Conservation (phyloP, 2,329 filamentous ascomycete species). For the Penicillium hesseltinei region DNA sequence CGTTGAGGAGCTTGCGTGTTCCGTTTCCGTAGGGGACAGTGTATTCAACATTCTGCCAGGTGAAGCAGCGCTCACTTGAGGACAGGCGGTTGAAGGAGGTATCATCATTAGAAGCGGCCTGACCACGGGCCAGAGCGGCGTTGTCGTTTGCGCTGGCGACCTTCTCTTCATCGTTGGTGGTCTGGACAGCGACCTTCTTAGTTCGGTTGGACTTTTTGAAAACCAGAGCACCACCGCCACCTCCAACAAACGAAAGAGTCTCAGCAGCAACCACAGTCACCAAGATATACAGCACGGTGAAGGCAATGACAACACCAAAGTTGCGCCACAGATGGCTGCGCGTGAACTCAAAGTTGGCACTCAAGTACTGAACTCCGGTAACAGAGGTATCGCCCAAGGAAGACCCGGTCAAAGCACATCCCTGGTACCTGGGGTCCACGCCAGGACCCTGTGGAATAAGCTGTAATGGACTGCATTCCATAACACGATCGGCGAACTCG, state of each 20-base stretch:
- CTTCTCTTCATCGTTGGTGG: conserved; percentile 59
- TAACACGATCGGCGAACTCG: conserved; percentile 58
- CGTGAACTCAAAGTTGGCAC: conserved; percentile 56
- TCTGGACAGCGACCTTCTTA: conserved; percentile 53
- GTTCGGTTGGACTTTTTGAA: conserved; percentile 68
- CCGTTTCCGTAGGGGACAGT: conserved; percentile 67
- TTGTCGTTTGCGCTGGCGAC: conserved; percentile 31
- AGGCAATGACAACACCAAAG: conserved; percentile 74
- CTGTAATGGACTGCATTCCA: conserved; percentile 59
- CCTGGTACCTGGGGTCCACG: conserved; percentile 56
- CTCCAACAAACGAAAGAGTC: conserved; percentile 59
- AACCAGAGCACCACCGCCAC: conserved; percentile 66
- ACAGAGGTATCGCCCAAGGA: conserved; percentile 51
- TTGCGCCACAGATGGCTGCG: conserved; percentile 66
- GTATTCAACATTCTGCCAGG: conserved; percentile 69
- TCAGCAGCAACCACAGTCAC: conserved; percentile 71
- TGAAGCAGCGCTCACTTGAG: conserved; percentile 65
- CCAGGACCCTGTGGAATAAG: conserved; percentile 61
- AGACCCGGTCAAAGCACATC: conserved; percentile 62
- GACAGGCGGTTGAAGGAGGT: conserved; percentile 45
- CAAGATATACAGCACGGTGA: conserved; percentile 69
- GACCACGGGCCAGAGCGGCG: conserved; percentile 30
- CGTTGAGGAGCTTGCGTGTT: conserved; percentile 62
- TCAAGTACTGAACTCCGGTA: conserved; percentile 55
- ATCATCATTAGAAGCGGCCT: conserved; percentile 30